These are phyloP conservation scores for Detonula confervacea DNA, from an alignment of 352 stramenopile genomes.

Conservation along the genomic window DNA sequence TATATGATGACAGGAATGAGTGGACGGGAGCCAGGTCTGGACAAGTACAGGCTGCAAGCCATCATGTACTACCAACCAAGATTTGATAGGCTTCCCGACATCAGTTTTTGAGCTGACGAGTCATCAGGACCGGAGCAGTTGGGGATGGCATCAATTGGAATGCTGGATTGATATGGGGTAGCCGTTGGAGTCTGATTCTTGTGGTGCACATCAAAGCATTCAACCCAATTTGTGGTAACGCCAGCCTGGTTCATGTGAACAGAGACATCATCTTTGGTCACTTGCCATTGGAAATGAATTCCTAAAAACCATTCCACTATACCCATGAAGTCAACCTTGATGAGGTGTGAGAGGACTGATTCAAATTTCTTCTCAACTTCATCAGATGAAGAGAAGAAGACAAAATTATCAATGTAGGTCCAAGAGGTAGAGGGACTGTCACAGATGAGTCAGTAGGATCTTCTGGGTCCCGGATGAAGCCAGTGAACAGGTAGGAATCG, in stretches of 20 bases:
- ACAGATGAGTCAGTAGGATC: not conserved
- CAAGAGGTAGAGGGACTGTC: slow-evolving; percentile 7
- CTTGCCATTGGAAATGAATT: slow-evolving; percentile 32
- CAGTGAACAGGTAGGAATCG: slow-evolving; percentile 37
- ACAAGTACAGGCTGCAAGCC: slow-evolving; percentile 27
- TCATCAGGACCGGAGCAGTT: not conserved
- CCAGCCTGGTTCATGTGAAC: slow-evolving; percentile 38
- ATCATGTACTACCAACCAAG: slow-evolving; percentile 35
- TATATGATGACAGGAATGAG: slow-evolving; percentile 48
- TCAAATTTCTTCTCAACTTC: slow-evolving; percentile 35
- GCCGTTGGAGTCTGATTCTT: not conserved
- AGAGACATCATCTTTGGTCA: not conserved
- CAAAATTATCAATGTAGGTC: slow-evolving; percentile 53
- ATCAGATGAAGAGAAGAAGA: slow-evolving; percentile 36
- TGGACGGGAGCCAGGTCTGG: slow-evolving; percentile 30
- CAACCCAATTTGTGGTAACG: slow-evolving; percentile 33
- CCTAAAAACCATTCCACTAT: slow-evolving; percentile 42
- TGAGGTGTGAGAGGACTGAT: slow-evolving; percentile 9
- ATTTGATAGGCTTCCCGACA: slow-evolving; percentile 18
- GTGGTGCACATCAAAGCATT: not conserved
- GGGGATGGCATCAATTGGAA: slow-evolving; percentile 45
- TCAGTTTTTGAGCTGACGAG: not conserved
- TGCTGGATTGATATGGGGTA: slow-evolving; percentile 45
- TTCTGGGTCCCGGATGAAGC: not conserved
- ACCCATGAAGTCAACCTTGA: slow-evolving; percentile 55